Conservation (phyloP, 2,329 filamentous ascomycete species). For the Thielaviopsis punctulata region DNA sequence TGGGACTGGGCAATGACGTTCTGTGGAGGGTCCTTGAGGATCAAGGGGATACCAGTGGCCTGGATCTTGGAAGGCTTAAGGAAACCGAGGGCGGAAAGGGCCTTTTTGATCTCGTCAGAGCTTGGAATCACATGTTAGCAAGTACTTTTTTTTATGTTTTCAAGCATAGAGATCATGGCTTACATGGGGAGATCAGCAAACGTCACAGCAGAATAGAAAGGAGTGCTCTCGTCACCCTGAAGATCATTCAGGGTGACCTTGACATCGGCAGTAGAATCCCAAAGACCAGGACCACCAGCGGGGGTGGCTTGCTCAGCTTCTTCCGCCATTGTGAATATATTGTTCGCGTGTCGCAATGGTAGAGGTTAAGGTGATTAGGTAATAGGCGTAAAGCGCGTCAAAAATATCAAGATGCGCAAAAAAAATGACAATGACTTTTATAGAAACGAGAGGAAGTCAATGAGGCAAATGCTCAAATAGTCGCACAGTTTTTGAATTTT, state of each 20-base stretch:
- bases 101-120: conserved; percentile 47
- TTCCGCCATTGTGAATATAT: conserved; percentile 17
- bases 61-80: conserved; percentile 95
- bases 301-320: conserved; percentile 21
- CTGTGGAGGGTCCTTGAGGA: conserved; percentile 67
- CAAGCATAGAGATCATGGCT: conserved; percentile 7
- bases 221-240: conserved; percentile 71
- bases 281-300: conserved; percentile 33
- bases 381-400: not conserved
- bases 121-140: conserved; percentile 14
- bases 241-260: conserved; percentile 84
- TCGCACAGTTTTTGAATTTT: not conserved
- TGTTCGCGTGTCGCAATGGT: conserved; percentile 14
- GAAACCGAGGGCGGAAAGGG: conserved; percentile 69
- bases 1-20: conserved; percentile 99
- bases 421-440: not conserved
- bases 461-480: not conserved
- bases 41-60: conserved; percentile 78
- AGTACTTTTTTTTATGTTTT: not conserved
- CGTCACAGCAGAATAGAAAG: conserved; percentile 65
- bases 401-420: not conserved
- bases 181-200: conserved; percentile 81
- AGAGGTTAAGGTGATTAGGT: conserved; percentile 6
- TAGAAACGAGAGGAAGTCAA: not conserved
- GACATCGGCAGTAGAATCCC: conserved; percentile 70